These are phyloP conservation scores for Penicillium roqueforti DNA, from an alignment of 495 filamentous ascomycete species.

Conservation along the genomic window DNA sequence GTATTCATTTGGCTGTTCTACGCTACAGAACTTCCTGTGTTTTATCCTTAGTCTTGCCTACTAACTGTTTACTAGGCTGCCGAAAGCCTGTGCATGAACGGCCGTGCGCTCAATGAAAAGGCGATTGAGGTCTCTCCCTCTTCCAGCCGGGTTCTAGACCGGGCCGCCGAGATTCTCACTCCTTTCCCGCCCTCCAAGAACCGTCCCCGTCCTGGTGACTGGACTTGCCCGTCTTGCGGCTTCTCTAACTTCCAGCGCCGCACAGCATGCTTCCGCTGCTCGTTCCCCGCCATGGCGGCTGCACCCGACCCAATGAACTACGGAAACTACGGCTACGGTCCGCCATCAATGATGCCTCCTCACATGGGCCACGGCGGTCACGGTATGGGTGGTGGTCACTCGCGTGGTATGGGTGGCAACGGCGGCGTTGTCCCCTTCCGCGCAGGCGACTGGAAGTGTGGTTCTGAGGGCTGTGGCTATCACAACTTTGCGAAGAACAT, in stretches of 20 bases:
- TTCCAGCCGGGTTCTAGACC: slow-evolving; percentile 90
- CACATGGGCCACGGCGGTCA: slow-evolving; percentile 78
- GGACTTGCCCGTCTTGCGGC: slow-evolving; percentile 93
- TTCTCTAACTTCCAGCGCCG: slow-evolving; percentile 90
- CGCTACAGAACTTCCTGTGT: not conserved
- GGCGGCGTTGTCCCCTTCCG: slow-evolving; percentile 93
- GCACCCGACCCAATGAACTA: slow-evolving; percentile 73
- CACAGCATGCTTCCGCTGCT: slow-evolving; percentile 97
- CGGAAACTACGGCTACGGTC: slow-evolving; percentile 67
- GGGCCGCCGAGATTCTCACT: slow-evolving; percentile 89
- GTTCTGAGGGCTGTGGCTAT: slow-evolving; percentile 95
- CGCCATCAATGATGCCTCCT: slow-evolving; percentile 75
- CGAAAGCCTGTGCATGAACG: slow-evolving; percentile 98
- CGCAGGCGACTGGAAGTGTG: slow-evolving; percentile 98
- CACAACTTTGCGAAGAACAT: slow-evolving; percentile 99
- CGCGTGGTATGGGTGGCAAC: slow-evolving; percentile 67
- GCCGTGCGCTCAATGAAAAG: slow-evolving; percentile 94
- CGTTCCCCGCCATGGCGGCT: slow-evolving; percentile 84
- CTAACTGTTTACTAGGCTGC: slow-evolving; percentile 61
- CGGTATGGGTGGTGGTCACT: slow-evolving; percentile 66
- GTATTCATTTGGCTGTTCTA: not conserved
- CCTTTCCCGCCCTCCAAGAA: slow-evolving; percentile 99
- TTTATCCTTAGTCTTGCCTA: slow-evolving; percentile 3
- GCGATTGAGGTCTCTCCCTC: slow-evolving; percentile 97
- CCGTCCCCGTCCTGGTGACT: slow-evolving; percentile 91